Evolutionary conservation across 352 stramenopile species (phyloP), one percentile per base, ranked within the genome.

Genomic region (Pythium sp.): DNA sequence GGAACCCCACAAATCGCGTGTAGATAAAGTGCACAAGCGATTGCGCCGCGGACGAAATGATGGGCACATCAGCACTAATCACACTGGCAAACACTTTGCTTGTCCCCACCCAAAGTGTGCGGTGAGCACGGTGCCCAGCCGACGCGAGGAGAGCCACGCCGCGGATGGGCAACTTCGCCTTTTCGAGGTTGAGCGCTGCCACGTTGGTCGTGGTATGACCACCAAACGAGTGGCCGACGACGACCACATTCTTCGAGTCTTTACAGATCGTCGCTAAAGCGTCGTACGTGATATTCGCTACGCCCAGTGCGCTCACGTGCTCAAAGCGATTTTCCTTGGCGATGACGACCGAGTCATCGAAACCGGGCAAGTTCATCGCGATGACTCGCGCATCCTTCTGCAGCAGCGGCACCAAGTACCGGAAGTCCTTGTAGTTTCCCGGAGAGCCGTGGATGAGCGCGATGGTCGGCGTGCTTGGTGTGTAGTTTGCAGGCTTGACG

Each of bases 211-310:
- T 76, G 3, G 62, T 62, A 59, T 93, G 82, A 26, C 79, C 77
- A 5, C 84, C 81, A 47, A 91, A 90, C 38, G 84, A 93, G 54
- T 91, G 82, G 1, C 84, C 82, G 1, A 91, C 59, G 12, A 91
- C 64, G 53, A 93, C 81, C 18, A 87, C 70, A 46, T 82, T 72
- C 28, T 26, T 61, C 15, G 5, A 70, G 20, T 68, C 24, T 1
- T 30, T 26, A 20, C 73, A 76, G 15, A 82, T 22, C 28, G 70
- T 26, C 11, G 53, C n/a, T 8, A 84, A 26, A 9, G 62, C 72
- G n/a, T 75, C 65, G 57, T 71, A 71, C 53, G 71, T 67, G 18
- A 66, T 67, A 6, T 64, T 59, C 12, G 70, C 60, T 1, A 72
- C 51, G 1, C 74, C 60, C 22, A 66, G 58, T 8, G 74, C 65